phyloP scores from a whole-genome alignment of 148 eudicot genomes.

The Arbutus unedo region DNA sequence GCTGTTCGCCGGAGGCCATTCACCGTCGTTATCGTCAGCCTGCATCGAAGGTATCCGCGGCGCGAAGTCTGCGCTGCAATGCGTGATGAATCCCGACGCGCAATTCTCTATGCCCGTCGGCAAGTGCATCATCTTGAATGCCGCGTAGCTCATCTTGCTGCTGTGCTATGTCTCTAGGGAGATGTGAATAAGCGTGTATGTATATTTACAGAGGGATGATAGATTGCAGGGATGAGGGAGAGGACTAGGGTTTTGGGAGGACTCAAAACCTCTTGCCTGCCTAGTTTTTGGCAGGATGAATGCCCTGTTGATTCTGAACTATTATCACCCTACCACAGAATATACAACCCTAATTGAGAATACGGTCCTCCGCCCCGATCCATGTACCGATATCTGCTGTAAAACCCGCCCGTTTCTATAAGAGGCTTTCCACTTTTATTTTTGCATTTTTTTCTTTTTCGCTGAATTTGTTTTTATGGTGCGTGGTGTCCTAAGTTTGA shows the following conservation, averaged over 20 bases:
- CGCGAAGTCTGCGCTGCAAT: slow-evolving; percentile 55
- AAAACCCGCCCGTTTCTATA: not conserved
- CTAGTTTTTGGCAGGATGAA: slow-evolving; percentile 2
- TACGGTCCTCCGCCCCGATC: not conserved
- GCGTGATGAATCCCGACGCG: slow-evolving; percentile 82
- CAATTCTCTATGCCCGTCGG: slow-evolving; percentile 89
- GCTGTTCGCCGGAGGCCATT: slow-evolving; percentile 39
- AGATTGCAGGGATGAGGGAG: no score
- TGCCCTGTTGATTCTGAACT: not conserved
- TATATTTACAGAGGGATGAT: not conserved
- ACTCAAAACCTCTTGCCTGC: not conserved
- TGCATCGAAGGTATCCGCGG: slow-evolving; percentile 42
- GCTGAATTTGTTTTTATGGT: no score
- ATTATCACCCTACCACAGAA: no score
- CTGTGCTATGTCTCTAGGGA: not conserved
- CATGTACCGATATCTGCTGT: not conserved
- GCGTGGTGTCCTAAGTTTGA: no score
- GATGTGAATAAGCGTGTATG: not conserved
- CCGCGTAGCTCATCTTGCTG: slow-evolving; percentile 79
- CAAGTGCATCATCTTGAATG: slow-evolving; percentile 85
- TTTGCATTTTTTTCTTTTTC: no score
- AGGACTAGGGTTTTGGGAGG: slow-evolving; percentile 20
- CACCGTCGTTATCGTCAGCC: slow-evolving; percentile 60
- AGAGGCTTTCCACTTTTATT: no score
- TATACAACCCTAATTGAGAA: not conserved